Percentiles rank a stretch among this genome's conserved stretches.
Conservation (phyloP, 768 basidiomycete species). For the Lentinula edodes region DNA sequence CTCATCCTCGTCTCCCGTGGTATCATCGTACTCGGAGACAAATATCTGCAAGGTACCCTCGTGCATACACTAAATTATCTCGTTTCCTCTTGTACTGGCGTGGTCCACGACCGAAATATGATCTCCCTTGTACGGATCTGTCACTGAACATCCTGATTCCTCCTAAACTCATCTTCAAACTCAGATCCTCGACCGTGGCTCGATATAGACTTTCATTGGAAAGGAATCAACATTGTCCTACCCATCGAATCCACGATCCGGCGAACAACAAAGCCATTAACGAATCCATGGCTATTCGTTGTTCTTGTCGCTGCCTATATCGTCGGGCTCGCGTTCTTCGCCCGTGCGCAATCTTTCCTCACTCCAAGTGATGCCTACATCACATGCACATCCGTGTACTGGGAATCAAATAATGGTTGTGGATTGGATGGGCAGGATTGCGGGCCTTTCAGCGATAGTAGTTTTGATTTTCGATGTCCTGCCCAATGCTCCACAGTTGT, state of each 20-base stretch:
- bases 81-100: slow-evolving; percentile 34
- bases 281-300: slow-evolving; percentile 47
- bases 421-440: slow-evolving; percentile 67
- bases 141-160: neutral
- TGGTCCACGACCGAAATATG: slow-evolving; percentile 56
- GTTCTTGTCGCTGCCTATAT: slow-evolving; percentile 59
- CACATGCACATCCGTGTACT: slow-evolving; percentile 66
- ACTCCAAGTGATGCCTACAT: slow-evolving; percentile 60
- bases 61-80: slow-evolving; percentile 11
- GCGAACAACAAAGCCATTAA: slow-evolving; percentile 45
- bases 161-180: neutral
- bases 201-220: slow-evolving; percentile 38
- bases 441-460: slow-evolving; percentile 53
- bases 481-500: slow-evolving; percentile 60
- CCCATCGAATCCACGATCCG: slow-evolving; percentile 53
- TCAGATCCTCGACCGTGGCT: slow-evolving; percentile 53
- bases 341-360: slow-evolving; percentile 66
- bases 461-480: slow-evolving; percentile 77
- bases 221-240: slow-evolving; percentile 28
- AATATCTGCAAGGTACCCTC: slow-evolving; percentile 16
- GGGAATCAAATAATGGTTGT: slow-evolving; percentile 64
- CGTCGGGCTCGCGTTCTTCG: slow-evolving; percentile 66
- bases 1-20: slow-evolving; percentile 13
- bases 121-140: slow-evolving; percentile 35
- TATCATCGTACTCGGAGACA: slow-evolving; percentile 11